Evolutionary conservation across 2,329 filamentous ascomycete genomes (phyloP), one percentile per base, ranked within the genome.

Genomic region (Claviceps digitariae): DNA sequence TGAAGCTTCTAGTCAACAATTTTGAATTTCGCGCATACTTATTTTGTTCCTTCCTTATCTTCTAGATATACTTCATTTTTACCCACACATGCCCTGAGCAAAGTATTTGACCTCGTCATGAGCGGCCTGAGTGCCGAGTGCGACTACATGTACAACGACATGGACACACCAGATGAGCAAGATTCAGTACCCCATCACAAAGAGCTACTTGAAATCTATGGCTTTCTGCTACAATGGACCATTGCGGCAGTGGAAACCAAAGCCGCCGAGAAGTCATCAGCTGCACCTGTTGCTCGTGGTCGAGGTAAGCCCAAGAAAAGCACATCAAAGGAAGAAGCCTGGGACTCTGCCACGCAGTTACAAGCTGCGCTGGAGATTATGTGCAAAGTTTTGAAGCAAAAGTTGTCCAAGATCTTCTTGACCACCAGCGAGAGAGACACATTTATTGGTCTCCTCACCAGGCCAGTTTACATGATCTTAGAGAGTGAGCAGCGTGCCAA

Each of bases 341-440:
- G 91, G 90, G 93, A 98, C 69, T 91, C 90, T 55, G 85, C 88
- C 2, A 73, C 81, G 2, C 93, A 98, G 67, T 75, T 98, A 27
- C 89, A 96, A 67, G 82, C 81, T 12, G 90, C 91, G 1, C 79
- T 98, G 57, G 90, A 96, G 62, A 83, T 84, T 31, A 97, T 98
- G 89, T 91, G 88, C 73, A 96, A 95, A 67, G 90, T 95, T 49
- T 76, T 98, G 69, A 94, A 90, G 69, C 73, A 96, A 64, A 96
- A 95, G 72, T 76, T 98, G 50, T 82, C 86, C 60, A 90, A 88
- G 64, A 91, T 98, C 56, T 98, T 98, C 65, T 71, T 97, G 57
- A 98, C 93, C 0, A 98, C 93, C 0, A 95, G 91, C 48, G 93
- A 98, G 69, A 81, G 91, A 57, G 93, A 98, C 64, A 96, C 90